Base-by-base conservation (phyloP, 305 asterid genomes). In the Fraxinus xanthoxyloides region DNA sequence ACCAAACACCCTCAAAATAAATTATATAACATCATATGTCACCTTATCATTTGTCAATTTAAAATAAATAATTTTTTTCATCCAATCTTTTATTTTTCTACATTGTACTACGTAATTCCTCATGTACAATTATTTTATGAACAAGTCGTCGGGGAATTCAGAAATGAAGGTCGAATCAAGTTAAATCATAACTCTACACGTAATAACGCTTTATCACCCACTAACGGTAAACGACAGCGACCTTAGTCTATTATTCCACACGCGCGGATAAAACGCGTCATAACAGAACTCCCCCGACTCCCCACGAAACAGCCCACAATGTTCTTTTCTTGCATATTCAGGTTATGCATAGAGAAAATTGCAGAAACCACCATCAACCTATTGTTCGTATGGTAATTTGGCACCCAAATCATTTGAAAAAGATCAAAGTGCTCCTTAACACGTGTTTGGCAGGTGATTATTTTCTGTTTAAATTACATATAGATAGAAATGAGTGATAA, bases 261-360 rank as follows among this genome's bases (percentile, higher is more conserved):
- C 74, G 74, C 38, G 74, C 74, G 21, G 13, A 13, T 67, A 10
- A 4, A 67, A 28, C 21, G 36, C 74, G 74, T 67, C 74, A 24
- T 26, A 3, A 67, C n/a, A 2, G 73, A 65, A 65, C 36, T 65
- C 43, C 80, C 34, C 7, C 19, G 4, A n/a, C 7, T 12, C 65
- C 31, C 12, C 15, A 21, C 69, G 5, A 9, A 3, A 63, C 75
- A 73, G 7, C 10, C 59, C 73, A 38, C 74, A 40, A 48, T 73
- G 76, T 81, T 54, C 82, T 69, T 83, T 86, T 67, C 86, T 86
- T 83, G 81, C 54, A 80, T 40, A 5, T 56, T 40, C 82, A 48
- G 79, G 65, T 77, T 77, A 65, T 30, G 75, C 7, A 21, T 19
- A 26, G 21, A 26, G 19, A 10, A 67, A 67, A 67, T 67, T 67